Evolutionary conservation across 495 filamentous ascomycete species (phyloP).

Genomic region (Xylaria cubensis): DNA sequence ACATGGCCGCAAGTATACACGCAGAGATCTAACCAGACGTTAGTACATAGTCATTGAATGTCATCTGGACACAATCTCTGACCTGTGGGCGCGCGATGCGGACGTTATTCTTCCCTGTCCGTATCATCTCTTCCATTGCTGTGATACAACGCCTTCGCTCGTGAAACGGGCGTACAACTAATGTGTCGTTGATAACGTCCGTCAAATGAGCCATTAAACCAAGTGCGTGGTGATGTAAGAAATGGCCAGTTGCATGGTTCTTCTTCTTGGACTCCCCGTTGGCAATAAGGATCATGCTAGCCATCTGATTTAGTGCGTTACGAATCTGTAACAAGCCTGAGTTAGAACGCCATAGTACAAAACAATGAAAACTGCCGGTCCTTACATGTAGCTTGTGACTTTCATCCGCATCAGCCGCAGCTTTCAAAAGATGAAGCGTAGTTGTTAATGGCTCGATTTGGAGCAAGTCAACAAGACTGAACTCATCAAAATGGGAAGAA

Average conservation of each 20-base stretch:
- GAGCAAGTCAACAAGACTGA: constrained; percentile 71
- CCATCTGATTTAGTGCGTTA: constrained; percentile 71
- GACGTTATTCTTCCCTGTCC: constrained; percentile 69
- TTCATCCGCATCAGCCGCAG: constrained; percentile 71
- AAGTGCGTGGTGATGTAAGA: constrained; percentile 83
- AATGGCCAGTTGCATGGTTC: constrained; percentile 69
- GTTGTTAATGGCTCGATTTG: constrained; percentile 76
- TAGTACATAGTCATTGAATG: constrained; percentile 5
- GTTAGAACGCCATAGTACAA: constrained; percentile 13
- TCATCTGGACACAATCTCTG: constrained; percentile 34
- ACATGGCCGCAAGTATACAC: constrained; percentile 83
- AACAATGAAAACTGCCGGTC: constrained; percentile 2
- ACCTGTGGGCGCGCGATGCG: constrained; percentile 87
- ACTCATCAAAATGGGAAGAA: constrained; percentile 70
- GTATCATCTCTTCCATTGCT: constrained; percentile 89
- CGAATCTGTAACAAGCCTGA: constrained; percentile 52
- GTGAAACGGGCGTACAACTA: constrained; percentile 58
- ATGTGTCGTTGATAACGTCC: constrained; percentile 77
- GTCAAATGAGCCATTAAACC: constrained; percentile 87
- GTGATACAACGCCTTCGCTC: constrained; percentile 78
- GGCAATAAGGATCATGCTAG: constrained; percentile 65
- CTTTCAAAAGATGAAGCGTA: constrained; percentile 84
- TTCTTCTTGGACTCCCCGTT: constrained; percentile 52
- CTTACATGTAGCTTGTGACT: constrained; percentile 59
- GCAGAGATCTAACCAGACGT: constrained; percentile 70